Base-by-base conservation (phyloP, 2,329 filamentous ascomycete genomes). In the Diaporthe nobilis region DNA sequence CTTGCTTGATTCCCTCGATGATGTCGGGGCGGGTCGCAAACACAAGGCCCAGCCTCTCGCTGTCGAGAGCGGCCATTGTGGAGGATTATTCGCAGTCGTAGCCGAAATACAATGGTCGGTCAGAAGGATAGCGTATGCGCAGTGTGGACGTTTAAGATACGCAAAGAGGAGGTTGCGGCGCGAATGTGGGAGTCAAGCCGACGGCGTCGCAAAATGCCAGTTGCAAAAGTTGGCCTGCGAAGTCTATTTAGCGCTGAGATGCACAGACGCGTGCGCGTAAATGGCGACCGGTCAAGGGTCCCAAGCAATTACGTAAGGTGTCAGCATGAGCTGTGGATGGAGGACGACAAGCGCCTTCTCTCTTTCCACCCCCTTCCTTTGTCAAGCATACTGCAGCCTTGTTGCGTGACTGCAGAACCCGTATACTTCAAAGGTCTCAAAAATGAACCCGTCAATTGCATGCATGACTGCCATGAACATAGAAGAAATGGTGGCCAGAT, bases 21-120 rank as follows among this genome's bases (percentile, higher is more conserved):
- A 92, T 88, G 77, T 92, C 90, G 9, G 89, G 89, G 67, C 90
- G 86, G 53, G 88, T 85, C 74, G 87, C 83, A 80, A 92, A 92
- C 78, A 91, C 86, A 74, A 85, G 83, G 76, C 83, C 84, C 73
- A 92, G 84, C 80, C 84, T 87, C 81, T 90, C 82, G 75, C 81
- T 82, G 79, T 91, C 89, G 57, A 92, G 87, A 72, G 82, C 79
- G 73, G 82, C 80, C 55, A 75, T 75, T 57, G 63, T 72, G 44
- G 37, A 10, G n/a, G 13, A 17, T 25, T 15, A 25, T 37, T 15
- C 42, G 47, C 63, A 39, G 22, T 55, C 25, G 47, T 17, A 22
- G 31, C 15, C 25, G 28, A 8, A 15, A n/a, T 28, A 3, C 9
- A 42, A 39, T 1, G n/a, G 10, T 39, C 17, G n/a, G 1, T 55